Evolutionary conservation across 2,329 filamentous ascomycete genomes (phyloP).

Genomic region (Fusarium metavorans): DNA sequence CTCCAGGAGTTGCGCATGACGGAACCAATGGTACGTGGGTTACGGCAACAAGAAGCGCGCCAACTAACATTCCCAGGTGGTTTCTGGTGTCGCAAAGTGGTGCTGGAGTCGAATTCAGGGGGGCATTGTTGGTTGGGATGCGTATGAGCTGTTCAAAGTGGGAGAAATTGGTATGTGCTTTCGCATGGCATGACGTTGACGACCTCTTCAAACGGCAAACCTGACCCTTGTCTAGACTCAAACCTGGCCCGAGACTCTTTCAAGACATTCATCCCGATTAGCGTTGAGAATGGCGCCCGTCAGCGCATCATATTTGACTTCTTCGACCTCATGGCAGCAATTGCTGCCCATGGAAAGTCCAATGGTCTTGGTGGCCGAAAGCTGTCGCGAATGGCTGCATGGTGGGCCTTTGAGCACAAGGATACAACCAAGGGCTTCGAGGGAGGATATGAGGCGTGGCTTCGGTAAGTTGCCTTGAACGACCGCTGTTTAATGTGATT

Average conservation of each 20-base stretch:
- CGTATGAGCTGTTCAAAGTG: conserved; percentile 94
- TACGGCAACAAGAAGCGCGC: neutral
- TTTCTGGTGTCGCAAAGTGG: conserved; percentile 97
- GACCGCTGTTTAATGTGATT: conserved; percentile 11
- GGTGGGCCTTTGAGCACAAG: conserved; percentile 97
- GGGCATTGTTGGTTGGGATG: conserved; percentile 96
- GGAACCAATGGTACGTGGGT: conserved; percentile 83
- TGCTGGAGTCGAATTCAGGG: conserved; percentile 94
- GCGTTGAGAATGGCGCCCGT: conserved; percentile 86
- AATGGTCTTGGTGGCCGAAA: conserved; percentile 96
- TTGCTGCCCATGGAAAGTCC: conserved; percentile 91
- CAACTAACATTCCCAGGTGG: conserved; percentile 69
- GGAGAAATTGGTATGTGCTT: conserved; percentile 81
- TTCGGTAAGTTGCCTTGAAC: conserved; percentile 66
- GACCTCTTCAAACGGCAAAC: conserved; percentile 6
- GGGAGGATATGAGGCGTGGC: conserved; percentile 91
- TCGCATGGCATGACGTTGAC: neutral
- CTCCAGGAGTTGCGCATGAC: conserved; percentile 90
- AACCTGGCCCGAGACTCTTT: conserved; percentile 93
- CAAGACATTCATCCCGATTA: conserved; percentile 94
- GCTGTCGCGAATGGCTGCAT: conserved; percentile 92
- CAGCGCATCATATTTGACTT: conserved; percentile 95
- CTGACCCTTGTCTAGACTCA: conserved; percentile 74
- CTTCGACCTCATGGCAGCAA: conserved; percentile 90
- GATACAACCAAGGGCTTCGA: conserved; percentile 94